A percentile compares a stretch with the other conserved stretches of the same genome.
Conservation (phyloP, 768 basidiomycete species). For the Lentinus tigrinus region DNA sequence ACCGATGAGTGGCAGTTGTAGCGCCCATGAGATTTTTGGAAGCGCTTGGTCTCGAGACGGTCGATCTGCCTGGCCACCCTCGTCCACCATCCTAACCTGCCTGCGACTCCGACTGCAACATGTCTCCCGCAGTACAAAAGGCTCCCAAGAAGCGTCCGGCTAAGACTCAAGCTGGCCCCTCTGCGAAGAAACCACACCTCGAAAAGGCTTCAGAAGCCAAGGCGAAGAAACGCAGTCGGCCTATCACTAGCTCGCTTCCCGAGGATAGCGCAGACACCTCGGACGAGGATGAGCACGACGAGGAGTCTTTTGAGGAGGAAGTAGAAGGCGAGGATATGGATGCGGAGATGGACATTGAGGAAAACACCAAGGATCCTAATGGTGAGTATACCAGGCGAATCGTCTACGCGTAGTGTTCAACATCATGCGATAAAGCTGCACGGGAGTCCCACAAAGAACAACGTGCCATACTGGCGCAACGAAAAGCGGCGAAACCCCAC, state of each 20-base stretch:
- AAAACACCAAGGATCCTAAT: conserved; percentile 50
- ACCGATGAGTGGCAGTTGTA: neutral
- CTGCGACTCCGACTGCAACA: too few species aligned
- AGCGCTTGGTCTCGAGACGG: neutral
- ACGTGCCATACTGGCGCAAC: conserved; percentile 61
- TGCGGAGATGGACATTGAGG: conserved; percentile 28
- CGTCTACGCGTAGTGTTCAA: too few species aligned
- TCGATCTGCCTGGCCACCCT: neutral
- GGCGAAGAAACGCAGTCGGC: conserved; percentile 58
- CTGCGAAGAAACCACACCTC: conserved; percentile 51
- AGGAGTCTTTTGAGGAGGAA: conserved; percentile 31
- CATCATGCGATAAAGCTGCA: conserved; percentile 40
- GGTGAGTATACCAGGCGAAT: conserved; percentile 44
- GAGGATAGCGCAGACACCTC: conserved; percentile 39
- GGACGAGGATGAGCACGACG: conserved; percentile 34
- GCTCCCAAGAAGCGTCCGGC: conserved; percentile 52
- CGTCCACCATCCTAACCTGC: too few species aligned
- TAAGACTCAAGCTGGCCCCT: conserved; percentile 44
- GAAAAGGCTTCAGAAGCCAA: conserved; percentile 36
- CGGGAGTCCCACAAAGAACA: conserved; percentile 74
- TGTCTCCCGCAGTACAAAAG: conserved; percentile 26
- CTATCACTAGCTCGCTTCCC: conserved; percentile 46
- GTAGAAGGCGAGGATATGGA: conserved; percentile 35
- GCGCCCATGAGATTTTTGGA: neutral
- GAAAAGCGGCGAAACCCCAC: conserved; percentile 77